Percentiles rank a stretch among this genome's conserved stretches.
Conservation (phyloP, 169 alveolate genomes). For the Cystoisospora suis region DNA sequence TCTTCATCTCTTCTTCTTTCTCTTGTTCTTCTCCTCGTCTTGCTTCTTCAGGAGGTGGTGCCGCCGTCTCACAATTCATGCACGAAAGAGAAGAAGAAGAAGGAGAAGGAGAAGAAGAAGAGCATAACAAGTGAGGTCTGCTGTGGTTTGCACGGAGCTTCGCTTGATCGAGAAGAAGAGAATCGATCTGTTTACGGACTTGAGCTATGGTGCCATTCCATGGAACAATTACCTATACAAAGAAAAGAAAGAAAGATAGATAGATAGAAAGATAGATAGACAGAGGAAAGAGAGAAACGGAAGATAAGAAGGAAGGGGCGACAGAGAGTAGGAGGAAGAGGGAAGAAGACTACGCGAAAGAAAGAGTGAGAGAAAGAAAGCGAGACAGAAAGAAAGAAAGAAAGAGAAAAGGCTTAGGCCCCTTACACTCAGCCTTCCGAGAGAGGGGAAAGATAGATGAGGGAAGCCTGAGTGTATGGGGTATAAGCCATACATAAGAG, state of each 20-base stretch:
- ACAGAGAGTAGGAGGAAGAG: background rate
- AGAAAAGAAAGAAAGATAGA: background rate
- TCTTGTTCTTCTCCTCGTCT: too few species aligned
- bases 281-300: background rate
- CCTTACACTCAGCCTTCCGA: background rate
- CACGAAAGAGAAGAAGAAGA: background rate
- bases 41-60: background rate
- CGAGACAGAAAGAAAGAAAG: background rate
- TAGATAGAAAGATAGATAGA: background rate
- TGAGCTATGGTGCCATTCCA: constrained; percentile 22
- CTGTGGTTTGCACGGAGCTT: background rate
- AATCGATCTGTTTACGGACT: background rate
- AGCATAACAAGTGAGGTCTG: background rate
- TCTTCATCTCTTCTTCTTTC: background rate
- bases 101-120: background rate
- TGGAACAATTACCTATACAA: constrained; percentile 13
- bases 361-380: background rate
- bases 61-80: background rate
- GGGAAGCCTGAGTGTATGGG: background rate
- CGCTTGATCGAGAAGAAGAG: background rate
- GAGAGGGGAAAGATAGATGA: background rate
- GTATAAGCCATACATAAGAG: background rate
- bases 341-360: background rate
- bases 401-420: background rate
- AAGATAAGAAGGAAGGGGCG: background rate